Conservation (phyloP, 179 eudicot genomes). For the Spinacia oleracea region DNA sequence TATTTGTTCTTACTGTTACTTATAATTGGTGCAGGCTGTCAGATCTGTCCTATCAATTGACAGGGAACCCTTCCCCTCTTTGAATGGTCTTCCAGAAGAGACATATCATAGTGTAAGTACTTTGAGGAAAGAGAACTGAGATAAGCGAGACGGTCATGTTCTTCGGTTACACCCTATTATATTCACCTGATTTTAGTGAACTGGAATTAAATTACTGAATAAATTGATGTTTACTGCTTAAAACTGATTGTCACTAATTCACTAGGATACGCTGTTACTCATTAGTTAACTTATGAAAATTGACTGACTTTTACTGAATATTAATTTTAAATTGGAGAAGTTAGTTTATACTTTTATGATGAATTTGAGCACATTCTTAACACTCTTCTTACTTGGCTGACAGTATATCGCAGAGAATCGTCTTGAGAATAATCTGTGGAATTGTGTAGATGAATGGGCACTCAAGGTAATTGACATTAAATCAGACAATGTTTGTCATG, state of each 20-base stretch:
- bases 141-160: neutral
- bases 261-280: no score
- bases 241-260: no score
- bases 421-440: slow-evolving; percentile 81
- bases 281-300: no score
- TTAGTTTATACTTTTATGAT: slow-evolving; percentile 1
- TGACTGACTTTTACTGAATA: no score
- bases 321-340: neutral
- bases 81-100: slow-evolving; percentile 80
- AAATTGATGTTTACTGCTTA: no score
- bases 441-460: slow-evolving; percentile 68
- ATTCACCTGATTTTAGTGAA: neutral
- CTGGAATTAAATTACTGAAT: no score
- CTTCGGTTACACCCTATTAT: neutral
- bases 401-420: slow-evolving; percentile 91
- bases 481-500: neutral
- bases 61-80: slow-evolving; percentile 77
- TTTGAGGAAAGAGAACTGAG: neutral
- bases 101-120: slow-evolving; percentile 82
- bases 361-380: neutral
- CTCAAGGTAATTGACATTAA: slow-evolving; percentile 58
- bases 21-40: slow-evolving; percentile 51
- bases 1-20: slow-evolving; percentile 9
- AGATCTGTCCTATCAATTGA: slow-evolving; percentile 78
- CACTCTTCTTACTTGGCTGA: neutral